phyloP scores from a whole-genome alignment of 352 stramenopile species.

The Phytophthora quininea region DNA sequence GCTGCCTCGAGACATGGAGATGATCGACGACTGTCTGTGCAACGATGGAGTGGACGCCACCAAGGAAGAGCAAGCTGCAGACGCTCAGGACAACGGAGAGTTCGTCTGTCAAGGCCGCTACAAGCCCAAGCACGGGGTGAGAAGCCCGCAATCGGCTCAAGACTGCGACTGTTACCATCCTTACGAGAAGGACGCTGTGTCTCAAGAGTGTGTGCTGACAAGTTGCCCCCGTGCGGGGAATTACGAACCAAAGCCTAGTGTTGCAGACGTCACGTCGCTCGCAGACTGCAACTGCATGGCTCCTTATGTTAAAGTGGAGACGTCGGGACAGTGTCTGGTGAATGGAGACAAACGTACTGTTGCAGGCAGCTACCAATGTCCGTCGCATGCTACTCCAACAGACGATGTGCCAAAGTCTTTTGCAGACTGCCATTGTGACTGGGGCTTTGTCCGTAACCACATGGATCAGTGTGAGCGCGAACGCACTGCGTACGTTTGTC shows the following conservation, averaged over 20 bases:
- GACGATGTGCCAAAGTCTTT: conserved; percentile 53
- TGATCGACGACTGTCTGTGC: conserved; percentile 75
- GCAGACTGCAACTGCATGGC: conserved; percentile 70
- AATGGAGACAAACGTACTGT: neutral
- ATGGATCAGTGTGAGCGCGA: conserved; percentile 60
- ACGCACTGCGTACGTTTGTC: conserved; percentile 61
- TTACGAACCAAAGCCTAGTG: conserved; percentile 62
- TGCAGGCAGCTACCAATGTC: conserved; percentile 38
- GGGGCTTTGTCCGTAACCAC: conserved; percentile 63
- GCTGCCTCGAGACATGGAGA: conserved; percentile 85
- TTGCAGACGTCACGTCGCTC: conserved; percentile 53
- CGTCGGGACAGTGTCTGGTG: conserved; percentile 70
- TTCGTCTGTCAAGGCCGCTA: conserved; percentile 74
- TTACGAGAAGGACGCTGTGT: conserved; percentile 72
- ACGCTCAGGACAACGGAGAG: conserved; percentile 33
- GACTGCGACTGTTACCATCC: conserved; percentile 80
- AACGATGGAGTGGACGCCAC: conserved; percentile 45
- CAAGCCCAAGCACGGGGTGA: conserved; percentile 39
- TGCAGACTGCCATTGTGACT: conserved; percentile 76
- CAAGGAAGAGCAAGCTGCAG: conserved; percentile 28
- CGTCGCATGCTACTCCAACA: conserved; percentile 40
- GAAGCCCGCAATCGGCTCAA: conserved; percentile 45
- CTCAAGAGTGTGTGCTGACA: conserved; percentile 54
- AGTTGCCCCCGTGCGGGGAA: conserved; percentile 78
- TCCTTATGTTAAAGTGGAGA: conserved; percentile 73